Percentiles rank a stretch among this genome's conserved stretches.
These are phyloP conservation scores for Clonostachys byssicola DNA, from an alignment of 2,329 filamentous ascomycete genomes.

Conservation along the genomic window DNA sequence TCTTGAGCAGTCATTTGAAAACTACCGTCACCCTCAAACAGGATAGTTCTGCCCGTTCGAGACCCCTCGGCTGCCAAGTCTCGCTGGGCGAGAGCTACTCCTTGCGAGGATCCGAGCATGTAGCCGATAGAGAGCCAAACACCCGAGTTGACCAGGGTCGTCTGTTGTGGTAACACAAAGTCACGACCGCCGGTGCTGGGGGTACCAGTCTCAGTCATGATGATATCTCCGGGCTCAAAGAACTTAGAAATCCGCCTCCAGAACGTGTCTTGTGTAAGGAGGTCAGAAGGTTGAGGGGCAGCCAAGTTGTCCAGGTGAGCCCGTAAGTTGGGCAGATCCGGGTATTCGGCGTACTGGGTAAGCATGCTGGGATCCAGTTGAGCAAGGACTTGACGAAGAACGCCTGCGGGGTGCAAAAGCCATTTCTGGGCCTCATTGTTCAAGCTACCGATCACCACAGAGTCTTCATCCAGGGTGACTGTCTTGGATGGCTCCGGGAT, in stretches of 20 bases:
- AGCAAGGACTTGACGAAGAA: conserved; percentile 74
- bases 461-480: conserved; percentile 1
- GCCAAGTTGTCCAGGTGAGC: too few species aligned
- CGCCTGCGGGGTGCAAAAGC: conserved; percentile 82
- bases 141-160: conserved; percentile 77
- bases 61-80: conserved; percentile 53
- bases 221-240: conserved; percentile 66
- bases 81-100: conserved; percentile 62
- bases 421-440: conserved; percentile 38
- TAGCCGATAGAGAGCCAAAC: conserved; percentile 66
- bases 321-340: too few species aligned
- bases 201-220: conserved; percentile 85
- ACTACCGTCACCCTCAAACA: conserved; percentile 87
- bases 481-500: conserved; percentile 23
- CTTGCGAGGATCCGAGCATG: conserved; percentile 54
- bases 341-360: conserved; percentile 8
- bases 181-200: conserved; percentile 87
- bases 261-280: conserved; percentile 72
- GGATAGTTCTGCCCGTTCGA: conserved; percentile 61
- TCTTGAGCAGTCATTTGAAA: conserved; percentile 85
- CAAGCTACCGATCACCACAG: background rate
- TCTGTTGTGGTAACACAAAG: conserved; percentile 71
- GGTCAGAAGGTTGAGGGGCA: conserved; percentile 38
- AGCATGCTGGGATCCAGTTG: conserved; percentile 64
- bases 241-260: conserved; percentile 76